These are phyloP conservation scores for Talaromyces stipitatus DNA, from an alignment of 495 filamentous ascomycete species.

Conservation along the genomic window DNA sequence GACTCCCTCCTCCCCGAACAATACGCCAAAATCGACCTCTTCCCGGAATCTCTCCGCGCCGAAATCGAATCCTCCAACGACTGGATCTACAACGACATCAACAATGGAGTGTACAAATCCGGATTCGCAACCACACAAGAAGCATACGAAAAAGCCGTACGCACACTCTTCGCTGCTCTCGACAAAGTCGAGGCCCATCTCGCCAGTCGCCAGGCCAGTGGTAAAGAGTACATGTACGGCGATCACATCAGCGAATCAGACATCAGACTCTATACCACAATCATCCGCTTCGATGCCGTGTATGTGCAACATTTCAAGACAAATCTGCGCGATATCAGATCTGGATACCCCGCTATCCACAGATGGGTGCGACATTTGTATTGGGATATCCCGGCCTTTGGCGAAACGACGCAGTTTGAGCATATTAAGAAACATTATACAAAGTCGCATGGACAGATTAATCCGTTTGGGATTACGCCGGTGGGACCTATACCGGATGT, in stretches of 20 bases:
- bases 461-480: constrained; percentile 56
- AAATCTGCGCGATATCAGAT: constrained; percentile 76
- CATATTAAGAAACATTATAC: constrained; percentile 70
- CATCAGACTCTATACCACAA: constrained; percentile 73
- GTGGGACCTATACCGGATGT: constrained; percentile 57
- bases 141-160: constrained; percentile 65
- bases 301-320: constrained; percentile 96
- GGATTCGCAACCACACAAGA: constrained; percentile 69
- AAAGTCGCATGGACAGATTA: constrained; percentile 64
- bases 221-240: constrained; percentile 42
- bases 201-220: constrained; percentile 43
- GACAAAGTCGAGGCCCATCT: constrained; percentile 66
- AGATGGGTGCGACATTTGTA: constrained; percentile 60
- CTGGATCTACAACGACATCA: constrained; percentile 79
- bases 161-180: constrained; percentile 60
- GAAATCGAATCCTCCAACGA: constrained; percentile 70
- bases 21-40: constrained; percentile 55
- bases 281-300: constrained; percentile 78
- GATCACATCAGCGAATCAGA: constrained; percentile 69
- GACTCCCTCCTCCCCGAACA: constrained; percentile 55
- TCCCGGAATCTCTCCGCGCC: constrained; percentile 47
- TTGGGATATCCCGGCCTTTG: constrained; percentile 58
- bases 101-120: constrained; percentile 80
- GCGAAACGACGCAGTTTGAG: constrained; percentile 58
- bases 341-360: constrained; percentile 64